These are phyloP conservation scores for Fusarium austroafricanum DNA, from an alignment of 2,329 filamentous ascomycete species.

Conservation along the genomic window DNA sequence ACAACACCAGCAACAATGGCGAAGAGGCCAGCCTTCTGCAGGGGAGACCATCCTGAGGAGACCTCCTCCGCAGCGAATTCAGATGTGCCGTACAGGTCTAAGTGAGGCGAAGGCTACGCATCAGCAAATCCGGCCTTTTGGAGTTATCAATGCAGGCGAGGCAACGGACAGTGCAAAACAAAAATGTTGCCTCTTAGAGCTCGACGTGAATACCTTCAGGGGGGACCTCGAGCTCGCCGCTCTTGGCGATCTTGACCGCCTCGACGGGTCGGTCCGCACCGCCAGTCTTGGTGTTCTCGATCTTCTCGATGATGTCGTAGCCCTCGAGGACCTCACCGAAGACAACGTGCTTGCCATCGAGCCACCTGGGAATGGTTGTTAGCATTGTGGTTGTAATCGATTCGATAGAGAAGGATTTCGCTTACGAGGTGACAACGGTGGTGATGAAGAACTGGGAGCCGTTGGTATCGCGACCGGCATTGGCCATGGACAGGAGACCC, in stretches of 20 bases:
- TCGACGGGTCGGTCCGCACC: conserved; percentile 74
- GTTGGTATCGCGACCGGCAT: conserved; percentile 86
- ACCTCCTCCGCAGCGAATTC: conserved; percentile 34
- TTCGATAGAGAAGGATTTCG: conserved; percentile 8
- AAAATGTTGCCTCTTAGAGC: conserved; percentile 68
- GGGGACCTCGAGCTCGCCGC: conserved; percentile 84
- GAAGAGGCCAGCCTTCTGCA: conserved; percentile 42
- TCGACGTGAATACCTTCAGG: conserved; percentile 94
- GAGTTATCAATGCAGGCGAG: conserved; percentile 30
- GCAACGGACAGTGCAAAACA: conserved; percentile 40
- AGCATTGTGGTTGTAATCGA: background rate
- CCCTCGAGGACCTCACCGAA: conserved; percentile 91
- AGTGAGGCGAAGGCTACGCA: conserved; percentile 42
- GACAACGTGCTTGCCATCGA: conserved; percentile 86
- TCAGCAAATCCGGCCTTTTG: conserved; percentile 49
- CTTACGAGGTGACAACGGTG: conserved; percentile 80
- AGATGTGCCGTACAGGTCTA: conserved; percentile 48
- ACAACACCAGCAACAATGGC: conserved; percentile 37
- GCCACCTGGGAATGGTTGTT: conserved; percentile 67
- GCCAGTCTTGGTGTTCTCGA: conserved; percentile 76
- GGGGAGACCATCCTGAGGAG: conserved; percentile 35
- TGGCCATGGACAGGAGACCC: conserved; percentile 86
- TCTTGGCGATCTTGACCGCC: conserved; percentile 82
- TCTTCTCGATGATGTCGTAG: conserved; percentile 82
- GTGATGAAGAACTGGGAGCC: conserved; percentile 94